A percentile compares a stretch with the other conserved stretches of the same genome.
Conservation (phyloP, 2,329 filamentous ascomycete species). For the Colletotrichum falcatum region DNA sequence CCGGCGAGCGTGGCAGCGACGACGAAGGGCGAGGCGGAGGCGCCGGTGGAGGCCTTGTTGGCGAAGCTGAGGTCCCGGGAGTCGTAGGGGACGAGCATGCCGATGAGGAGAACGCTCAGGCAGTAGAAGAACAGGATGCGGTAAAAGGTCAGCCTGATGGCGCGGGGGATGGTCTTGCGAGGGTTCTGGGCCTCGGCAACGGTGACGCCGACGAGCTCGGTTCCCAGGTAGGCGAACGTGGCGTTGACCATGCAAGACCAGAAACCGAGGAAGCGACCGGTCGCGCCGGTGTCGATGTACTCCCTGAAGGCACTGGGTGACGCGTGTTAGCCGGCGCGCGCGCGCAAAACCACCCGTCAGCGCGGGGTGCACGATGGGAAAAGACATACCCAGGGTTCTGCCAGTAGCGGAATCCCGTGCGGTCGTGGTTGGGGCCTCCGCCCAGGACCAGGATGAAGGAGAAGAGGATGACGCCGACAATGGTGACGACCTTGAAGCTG, state of each 20-base stretch:
- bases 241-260: conserved; percentile 81
- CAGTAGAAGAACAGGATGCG: conserved; percentile 86
- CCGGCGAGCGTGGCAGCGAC: conserved; percentile 75
- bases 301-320: conserved; percentile 60
- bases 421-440: conserved; percentile 72
- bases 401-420: conserved; percentile 76
- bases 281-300: conserved; percentile 55
- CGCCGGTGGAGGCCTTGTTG: conserved; percentile 58
- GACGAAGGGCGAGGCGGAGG: conserved; percentile 79
- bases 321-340: conserved; percentile 9
- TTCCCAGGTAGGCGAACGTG: conserved; percentile 83
- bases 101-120: conserved; percentile 78
- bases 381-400: conserved; percentile 63
- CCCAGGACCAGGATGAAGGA: conserved; percentile 73
- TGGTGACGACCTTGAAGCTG: conserved; percentile 76
- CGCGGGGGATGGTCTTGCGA: conserved; percentile 79
- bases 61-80: conserved; percentile 69
- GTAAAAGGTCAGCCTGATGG: conserved; percentile 84
- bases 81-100: conserved; percentile 82
- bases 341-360: neutral
- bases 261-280: conserved; percentile 70
- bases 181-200: conserved; percentile 86
- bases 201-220: conserved; percentile 82
- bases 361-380: too few relatives aligned
- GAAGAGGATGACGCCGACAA: conserved; percentile 74